phyloP scores from a whole-genome alignment of 2,329 filamentous ascomycete species.

The Ophiostoma angusticollis region DNA sequence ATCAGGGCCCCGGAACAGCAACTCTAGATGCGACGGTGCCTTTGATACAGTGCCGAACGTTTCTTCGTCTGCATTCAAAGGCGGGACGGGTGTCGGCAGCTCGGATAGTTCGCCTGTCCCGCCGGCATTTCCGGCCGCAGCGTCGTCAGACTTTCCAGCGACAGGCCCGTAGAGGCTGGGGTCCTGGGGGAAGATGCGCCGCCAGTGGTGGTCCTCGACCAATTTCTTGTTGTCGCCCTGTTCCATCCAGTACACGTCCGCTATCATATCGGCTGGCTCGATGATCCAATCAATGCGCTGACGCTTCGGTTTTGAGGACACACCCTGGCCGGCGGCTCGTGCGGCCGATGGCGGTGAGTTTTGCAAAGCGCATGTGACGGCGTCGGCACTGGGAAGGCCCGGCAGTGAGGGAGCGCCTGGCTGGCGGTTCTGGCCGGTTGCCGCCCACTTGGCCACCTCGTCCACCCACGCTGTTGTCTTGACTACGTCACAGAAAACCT shows the following conservation, averaged over 20 bases:
- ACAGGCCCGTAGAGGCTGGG: slow-evolving; percentile 18
- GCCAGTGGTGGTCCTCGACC: slow-evolving; percentile 68
- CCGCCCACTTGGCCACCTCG: slow-evolving; percentile 41
- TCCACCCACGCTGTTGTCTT: slow-evolving; percentile 68
- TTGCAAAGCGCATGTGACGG: slow-evolving; percentile 24
- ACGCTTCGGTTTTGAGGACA: slow-evolving; percentile 48
- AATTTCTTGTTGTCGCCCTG: slow-evolving; percentile 65
- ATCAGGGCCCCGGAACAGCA: slow-evolving; percentile 8
- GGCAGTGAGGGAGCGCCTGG: slow-evolving; percentile 25
- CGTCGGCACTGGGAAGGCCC: slow-evolving; percentile 33
- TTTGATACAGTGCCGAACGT: neutral
- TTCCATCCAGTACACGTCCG: slow-evolving; percentile 85
- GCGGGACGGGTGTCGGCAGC: neutral
- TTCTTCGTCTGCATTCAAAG: neutral
- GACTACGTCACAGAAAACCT: slow-evolving; percentile 64
- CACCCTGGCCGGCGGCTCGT: slow-evolving; percentile 13
- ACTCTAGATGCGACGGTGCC: neutral
- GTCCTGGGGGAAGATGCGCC: slow-evolving; percentile 50
- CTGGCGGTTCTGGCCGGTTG: slow-evolving; percentile 20
- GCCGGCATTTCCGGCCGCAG: neutral
- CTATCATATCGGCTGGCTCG: slow-evolving; percentile 72
- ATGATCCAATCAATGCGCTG: slow-evolving; percentile 77
- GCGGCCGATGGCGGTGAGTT: slow-evolving; percentile 30
- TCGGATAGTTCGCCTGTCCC: neutral
- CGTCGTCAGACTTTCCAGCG: slow-evolving; percentile 17